Conservation (phyloP, 1,284 basidiomycete species). For the Fistulinella cinereoalba region DNA sequence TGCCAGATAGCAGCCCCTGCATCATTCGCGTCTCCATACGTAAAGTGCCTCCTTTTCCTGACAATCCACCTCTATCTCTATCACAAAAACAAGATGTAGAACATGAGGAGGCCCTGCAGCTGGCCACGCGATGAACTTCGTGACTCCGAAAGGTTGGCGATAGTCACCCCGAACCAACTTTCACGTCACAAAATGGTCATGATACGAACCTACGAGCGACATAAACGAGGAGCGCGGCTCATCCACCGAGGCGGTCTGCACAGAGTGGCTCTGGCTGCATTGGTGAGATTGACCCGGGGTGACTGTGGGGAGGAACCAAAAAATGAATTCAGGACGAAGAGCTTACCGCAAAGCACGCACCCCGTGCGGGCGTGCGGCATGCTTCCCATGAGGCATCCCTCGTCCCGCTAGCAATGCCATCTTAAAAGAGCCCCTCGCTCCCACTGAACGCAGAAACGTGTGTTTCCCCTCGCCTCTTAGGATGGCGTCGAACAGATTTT, state of each 20-base stretch:
- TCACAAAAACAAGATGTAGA: constrained; percentile 7
- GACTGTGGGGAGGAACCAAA: constrained; percentile 21
- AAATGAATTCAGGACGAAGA: constrained; percentile 4
- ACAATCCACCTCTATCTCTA: constrained; percentile 10
- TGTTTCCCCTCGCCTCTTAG: constrained; percentile 5
- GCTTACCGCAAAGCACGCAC: constrained; percentile 18
- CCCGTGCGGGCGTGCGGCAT: constrained; percentile 25
- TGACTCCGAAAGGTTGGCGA: constrained; percentile 21
- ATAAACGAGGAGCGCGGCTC: background rate
- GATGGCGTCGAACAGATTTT: constrained; percentile 29
- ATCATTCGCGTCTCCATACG: constrained; percentile 11
- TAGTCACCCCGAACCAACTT: constrained; percentile 4
- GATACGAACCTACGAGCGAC: constrained; percentile 1
- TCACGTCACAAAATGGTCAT: background rate
- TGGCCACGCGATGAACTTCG: constrained; percentile 22
- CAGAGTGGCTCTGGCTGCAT: background rate
- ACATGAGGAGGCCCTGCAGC: constrained; percentile 28
- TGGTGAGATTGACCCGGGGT: constrained; percentile 3
- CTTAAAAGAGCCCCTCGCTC: constrained; percentile 21
- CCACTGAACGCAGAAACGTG: constrained; percentile 12
- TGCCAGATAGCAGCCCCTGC: background rate
- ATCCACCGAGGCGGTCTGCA: constrained; percentile 4
- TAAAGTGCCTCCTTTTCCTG: constrained; percentile 12
- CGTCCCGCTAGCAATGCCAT: constrained; percentile 13
- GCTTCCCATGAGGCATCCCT: constrained; percentile 27